phyloP scores from a whole-genome alignment of 2,329 filamentous ascomycete genomes.

The Ciborinia camelliae region DNA sequence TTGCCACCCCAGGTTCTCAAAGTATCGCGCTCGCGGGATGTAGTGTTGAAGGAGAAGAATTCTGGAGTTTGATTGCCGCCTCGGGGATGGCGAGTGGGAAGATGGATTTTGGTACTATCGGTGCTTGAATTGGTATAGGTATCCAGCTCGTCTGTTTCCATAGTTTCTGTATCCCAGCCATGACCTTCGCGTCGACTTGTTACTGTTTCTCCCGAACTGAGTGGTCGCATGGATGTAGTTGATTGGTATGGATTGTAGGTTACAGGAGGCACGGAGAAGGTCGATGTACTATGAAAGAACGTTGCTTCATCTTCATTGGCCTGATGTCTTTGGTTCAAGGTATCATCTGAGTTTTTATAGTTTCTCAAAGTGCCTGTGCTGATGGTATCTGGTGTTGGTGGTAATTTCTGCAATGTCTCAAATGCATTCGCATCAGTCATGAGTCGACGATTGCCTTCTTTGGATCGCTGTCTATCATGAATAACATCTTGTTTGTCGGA shows the following conservation, averaged over 20 bases:
- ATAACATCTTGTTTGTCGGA: not conserved
- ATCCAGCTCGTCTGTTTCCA: conserved; percentile 31
- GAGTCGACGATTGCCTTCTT: conserved; percentile 22
- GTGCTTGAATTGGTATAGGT: conserved; percentile 29
- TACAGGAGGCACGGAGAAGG: conserved; percentile 21
- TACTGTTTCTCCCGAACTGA: conserved; percentile 37
- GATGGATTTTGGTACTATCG: conserved; percentile 22
- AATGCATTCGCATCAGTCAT: conserved; percentile 39
- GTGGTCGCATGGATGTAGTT: conserved; percentile 31
- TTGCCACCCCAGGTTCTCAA: conserved; percentile 32
- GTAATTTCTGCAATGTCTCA: conserved; percentile 34
- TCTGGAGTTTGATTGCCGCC: conserved; percentile 28
- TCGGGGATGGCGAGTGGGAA: conserved; percentile 15
- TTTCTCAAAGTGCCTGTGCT: conserved; percentile 40
- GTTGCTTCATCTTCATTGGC: conserved; percentile 23
- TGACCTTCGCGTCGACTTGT: conserved; percentile 37
- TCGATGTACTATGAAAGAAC: conserved; percentile 29
- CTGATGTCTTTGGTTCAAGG: conserved; percentile 34
- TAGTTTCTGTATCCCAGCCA: conserved; percentile 37
- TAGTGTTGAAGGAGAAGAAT: conserved; percentile 29
- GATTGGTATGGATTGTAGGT: conserved; percentile 28
- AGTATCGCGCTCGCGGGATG: not conserved
- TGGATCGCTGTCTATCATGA: conserved; percentile 22
- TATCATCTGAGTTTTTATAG: conserved; percentile 51
- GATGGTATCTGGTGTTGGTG: conserved; percentile 40